Base-by-base conservation (phyloP, 2,329 filamentous ascomycete genomes). In the Apiospora koreana region DNA sequence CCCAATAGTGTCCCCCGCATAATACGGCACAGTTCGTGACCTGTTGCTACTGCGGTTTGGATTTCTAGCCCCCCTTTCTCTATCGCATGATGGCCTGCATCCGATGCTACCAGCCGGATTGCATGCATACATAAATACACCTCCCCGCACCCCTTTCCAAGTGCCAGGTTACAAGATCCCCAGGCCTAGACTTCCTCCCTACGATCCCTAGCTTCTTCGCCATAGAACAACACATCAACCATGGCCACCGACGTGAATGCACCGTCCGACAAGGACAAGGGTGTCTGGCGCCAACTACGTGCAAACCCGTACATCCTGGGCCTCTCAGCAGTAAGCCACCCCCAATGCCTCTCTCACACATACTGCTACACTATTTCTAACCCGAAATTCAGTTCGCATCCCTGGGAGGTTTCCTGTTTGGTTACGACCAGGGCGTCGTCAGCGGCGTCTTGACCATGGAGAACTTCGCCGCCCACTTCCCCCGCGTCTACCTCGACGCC, bases 401-500 rank as follows among this genome's bases (percentile, higher is more conserved):
- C n/a, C 66, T 71, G n/a, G 80, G 80, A 1, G 81, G 77, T 70
- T 86, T 86, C 25, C 78, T 86, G 1, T 86, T 84, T 48, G 85
- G 85, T 1, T 86, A 86, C 74, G 84, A 86, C 69, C 85, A 86
- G 67, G 85, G 84, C 3, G 84, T 86, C 21, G 79, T 86, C 9
- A 84, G 82, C 0, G 83, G 82, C n/a, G 80, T 86, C 1, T 75
- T 85, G 41, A 81, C 79, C 0, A 86, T 86, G 84, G 79, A 84
- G 71, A 81, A 4, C 2, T 86, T 86, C 71, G 78, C 65, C 1
- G 76, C 72, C 6, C 54, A 69, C 0, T 77, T 79, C 54, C 76
- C 77, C 10, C 75, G 78, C 9, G 79, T 86, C 21, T 83, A 81
- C 66, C 69, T 79, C 0, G 83, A 86, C 70, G 83, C 80, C 70